phyloP scores from a whole-genome alignment of 805 yeast genomes.

The Candida arabinofermentans region DNA sequence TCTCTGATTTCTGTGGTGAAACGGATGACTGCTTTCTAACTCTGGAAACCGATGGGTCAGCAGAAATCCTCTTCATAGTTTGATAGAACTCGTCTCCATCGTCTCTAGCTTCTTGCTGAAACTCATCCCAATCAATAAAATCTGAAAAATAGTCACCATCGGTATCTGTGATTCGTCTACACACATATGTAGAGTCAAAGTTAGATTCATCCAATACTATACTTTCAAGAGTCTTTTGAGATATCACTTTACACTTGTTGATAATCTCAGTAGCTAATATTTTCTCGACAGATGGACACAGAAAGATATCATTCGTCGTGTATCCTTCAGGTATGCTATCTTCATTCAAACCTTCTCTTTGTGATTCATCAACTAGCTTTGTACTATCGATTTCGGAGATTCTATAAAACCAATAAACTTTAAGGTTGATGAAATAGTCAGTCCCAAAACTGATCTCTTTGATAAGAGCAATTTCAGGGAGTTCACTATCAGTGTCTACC shows the following conservation, averaged over 20 bases:
- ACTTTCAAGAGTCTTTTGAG: constrained; percentile 32
- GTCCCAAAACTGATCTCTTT: constrained; percentile 50
- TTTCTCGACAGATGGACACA: constrained; percentile 48
- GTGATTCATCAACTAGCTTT: constrained; percentile 21
- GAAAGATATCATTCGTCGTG: constrained; percentile 44
- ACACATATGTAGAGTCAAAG: constrained; percentile 32
- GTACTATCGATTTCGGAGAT: constrained; percentile 35
- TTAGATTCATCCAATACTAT: constrained; percentile 35
- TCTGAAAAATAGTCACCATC: constrained; percentile 33
- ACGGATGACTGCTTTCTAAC: background rate
- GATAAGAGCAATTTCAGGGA: constrained; percentile 43
- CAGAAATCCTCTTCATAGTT: constrained; percentile 27
- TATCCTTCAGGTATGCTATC: constrained; percentile 18
- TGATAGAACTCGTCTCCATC: constrained; percentile 32
- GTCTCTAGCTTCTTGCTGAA: constrained; percentile 21
- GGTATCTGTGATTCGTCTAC: constrained; percentile 40
- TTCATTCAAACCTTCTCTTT: constrained; percentile 8
- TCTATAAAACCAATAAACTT: constrained; percentile 45
- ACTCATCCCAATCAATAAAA: constrained; percentile 37
- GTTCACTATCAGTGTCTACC: constrained; percentile 30
- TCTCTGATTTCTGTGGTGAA: constrained; percentile 10
- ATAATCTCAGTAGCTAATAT: constrained; percentile 41
- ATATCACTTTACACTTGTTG: constrained; percentile 41
- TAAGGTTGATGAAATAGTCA: constrained; percentile 43
- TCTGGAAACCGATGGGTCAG: constrained; percentile 19